A percentile compares a stretch with the other conserved stretches of the same genome.
phyloP scores from a whole-genome alignment of 2,329 filamentous ascomycete species.

The Penicillium brasilianum region DNA sequence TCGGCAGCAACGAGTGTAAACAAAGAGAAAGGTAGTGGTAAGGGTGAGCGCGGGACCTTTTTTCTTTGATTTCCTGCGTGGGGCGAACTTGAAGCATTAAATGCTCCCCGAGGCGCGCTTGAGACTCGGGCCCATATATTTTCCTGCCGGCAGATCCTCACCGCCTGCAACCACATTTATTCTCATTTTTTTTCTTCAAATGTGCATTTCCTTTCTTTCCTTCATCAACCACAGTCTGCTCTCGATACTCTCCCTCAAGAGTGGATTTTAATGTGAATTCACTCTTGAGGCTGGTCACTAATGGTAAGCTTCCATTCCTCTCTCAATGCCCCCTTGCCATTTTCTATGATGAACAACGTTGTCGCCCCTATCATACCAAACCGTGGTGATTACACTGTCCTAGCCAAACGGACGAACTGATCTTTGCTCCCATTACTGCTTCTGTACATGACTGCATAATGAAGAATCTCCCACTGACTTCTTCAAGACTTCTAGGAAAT shows the following conservation, averaged over 20 bases:
- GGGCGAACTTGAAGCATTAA: slow-evolving; percentile 22
- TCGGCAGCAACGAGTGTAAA: neutral
- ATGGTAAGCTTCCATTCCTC: slow-evolving; percentile 35
- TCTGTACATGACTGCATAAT: slow-evolving; percentile 19
- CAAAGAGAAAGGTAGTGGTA: neutral
- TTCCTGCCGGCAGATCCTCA: slow-evolving; percentile 37
- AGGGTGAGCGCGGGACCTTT: slow-evolving; percentile 7
- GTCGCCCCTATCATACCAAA: slow-evolving; percentile 68
- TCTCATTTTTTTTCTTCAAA: slow-evolving; percentile 29
- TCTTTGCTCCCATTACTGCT: slow-evolving; percentile 23
- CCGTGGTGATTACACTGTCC: slow-evolving; percentile 65
- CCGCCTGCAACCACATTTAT: slow-evolving; percentile 32
- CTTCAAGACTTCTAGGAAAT: slow-evolving; percentile 23
- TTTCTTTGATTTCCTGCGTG: slow-evolving; percentile 27
- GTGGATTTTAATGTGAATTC: slow-evolving; percentile 27
- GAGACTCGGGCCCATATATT: slow-evolving; percentile 25
- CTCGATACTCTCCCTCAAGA: slow-evolving; percentile 22
- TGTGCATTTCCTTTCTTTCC: slow-evolving; percentile 6
- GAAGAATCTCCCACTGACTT: slow-evolving; percentile 33
- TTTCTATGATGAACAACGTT: slow-evolving; percentile 62
- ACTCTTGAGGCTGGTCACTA: slow-evolving; percentile 22
- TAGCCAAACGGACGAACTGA: slow-evolving; percentile 67
- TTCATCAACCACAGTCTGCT: slow-evolving; percentile 18
- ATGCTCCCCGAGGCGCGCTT: slow-evolving; percentile 8
- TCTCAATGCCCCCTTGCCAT: slow-evolving; percentile 12